phyloP scores from a whole-genome alignment of 2,329 filamentous ascomycete species.

The Exophiala spinifera region DNA sequence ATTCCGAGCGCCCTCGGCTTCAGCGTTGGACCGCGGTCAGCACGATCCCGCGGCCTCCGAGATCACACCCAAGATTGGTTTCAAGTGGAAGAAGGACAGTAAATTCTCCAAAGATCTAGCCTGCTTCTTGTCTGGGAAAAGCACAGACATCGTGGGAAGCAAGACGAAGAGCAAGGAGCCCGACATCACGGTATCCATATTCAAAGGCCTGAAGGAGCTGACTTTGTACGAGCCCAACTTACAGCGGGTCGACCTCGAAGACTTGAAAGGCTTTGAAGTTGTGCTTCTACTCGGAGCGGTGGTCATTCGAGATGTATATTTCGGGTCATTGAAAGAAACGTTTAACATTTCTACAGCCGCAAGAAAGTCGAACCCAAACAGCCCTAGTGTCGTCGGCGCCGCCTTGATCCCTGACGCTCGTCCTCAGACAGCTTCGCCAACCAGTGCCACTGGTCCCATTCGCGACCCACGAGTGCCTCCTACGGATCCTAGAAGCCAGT shows the following conservation, averaged over 20 bases:
- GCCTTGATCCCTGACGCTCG: background rate
- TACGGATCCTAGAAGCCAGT: slow-evolving; percentile 52
- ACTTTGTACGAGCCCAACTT: slow-evolving; percentile 94
- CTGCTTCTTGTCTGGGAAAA: slow-evolving; percentile 79
- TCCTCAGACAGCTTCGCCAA: slow-evolving; percentile 21
- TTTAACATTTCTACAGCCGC: slow-evolving; percentile 65
- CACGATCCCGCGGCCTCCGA: slow-evolving; percentile 56
- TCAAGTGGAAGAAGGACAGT: slow-evolving; percentile 86
- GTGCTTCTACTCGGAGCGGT: slow-evolving; percentile 63
- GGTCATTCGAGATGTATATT: slow-evolving; percentile 62
- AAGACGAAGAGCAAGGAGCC: slow-evolving; percentile 83
- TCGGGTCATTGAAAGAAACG: slow-evolving; percentile 63
- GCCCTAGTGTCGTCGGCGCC: slow-evolving; percentile 26
- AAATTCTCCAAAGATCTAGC: slow-evolving; percentile 83
- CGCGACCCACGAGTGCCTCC: slow-evolving; percentile 34
- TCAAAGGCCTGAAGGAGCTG: slow-evolving; percentile 70
- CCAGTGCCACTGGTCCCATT: slow-evolving; percentile 19
- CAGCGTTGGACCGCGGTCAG: slow-evolving; percentile 71
- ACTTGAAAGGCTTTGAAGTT: slow-evolving; percentile 88
- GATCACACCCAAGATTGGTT: slow-evolving; percentile 69
- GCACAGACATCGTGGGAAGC: slow-evolving; percentile 57
- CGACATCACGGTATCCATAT: slow-evolving; percentile 91
- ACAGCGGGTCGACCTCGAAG: slow-evolving; percentile 84
- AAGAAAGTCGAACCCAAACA: slow-evolving; percentile 26
- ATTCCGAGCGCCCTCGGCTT: slow-evolving; percentile 76